phyloP scores from a whole-genome alignment of 768 basidiomycete genomes.

The Pulveroboletus sp. region DNA sequence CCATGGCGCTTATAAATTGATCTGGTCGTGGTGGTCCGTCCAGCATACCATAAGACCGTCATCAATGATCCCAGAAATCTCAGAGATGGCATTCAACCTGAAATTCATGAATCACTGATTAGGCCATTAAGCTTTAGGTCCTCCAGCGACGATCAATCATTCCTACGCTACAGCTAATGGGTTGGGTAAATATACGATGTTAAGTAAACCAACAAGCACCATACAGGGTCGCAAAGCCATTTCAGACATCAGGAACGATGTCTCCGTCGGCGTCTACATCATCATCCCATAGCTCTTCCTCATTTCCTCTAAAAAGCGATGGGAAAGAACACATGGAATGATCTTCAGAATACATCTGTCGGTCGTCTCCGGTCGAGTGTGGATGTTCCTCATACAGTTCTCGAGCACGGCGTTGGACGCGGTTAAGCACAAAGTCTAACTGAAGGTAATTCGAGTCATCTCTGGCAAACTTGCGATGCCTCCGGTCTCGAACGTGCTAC shows the following conservation, averaged over 20 bases:
- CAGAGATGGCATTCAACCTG: too few species aligned
- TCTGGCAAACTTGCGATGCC: slow-evolving; percentile 79
- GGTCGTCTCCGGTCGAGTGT: slow-evolving; percentile 7
- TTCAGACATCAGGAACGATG: slow-evolving; percentile 18
- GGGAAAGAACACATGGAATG: slow-evolving; percentile 24
- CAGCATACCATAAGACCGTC: too few species aligned
- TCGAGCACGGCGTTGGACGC: slow-evolving; percentile 49
- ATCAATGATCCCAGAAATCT: too few species aligned
- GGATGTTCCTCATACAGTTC: slow-evolving; percentile 16
- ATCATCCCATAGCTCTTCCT: slow-evolving; percentile 21
- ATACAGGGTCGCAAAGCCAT: slow-evolving; percentile 3
- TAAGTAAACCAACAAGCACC: slow-evolving; percentile 23
- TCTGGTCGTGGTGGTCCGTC: too few species aligned
- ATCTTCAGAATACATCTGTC: slow-evolving; percentile 16
- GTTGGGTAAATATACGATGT: slow-evolving; percentile 8
- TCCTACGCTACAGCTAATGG: slow-evolving; percentile 17
- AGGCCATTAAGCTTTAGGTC: too few species aligned
- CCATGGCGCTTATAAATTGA: too few species aligned
- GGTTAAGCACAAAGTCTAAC: slow-evolving; percentile 71
- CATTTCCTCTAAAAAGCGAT: not conserved
- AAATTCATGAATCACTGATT: too few species aligned
- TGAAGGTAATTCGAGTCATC: slow-evolving; percentile 75
- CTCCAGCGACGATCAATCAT: not conserved
- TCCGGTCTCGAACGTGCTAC: slow-evolving; percentile 72
- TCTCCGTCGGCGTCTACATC: slow-evolving; percentile 21